Evolutionary conservation across 2,329 filamentous ascomycete species (phyloP), one percentile per base, ranked within the genome.

Genomic region (Aureobasidium sp.): DNA sequence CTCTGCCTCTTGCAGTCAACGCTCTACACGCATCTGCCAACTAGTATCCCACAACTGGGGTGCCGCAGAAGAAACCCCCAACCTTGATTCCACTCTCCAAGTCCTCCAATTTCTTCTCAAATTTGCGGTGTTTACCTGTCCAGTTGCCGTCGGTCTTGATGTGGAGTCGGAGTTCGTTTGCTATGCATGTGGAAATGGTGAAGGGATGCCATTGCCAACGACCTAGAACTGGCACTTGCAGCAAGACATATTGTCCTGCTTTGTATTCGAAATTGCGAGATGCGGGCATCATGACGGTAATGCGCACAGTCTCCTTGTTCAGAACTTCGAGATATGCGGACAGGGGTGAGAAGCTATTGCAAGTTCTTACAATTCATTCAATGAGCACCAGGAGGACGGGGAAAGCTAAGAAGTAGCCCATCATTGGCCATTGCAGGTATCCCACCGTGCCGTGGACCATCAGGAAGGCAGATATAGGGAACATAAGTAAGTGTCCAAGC

Each of bases 151-250:
- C 81, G 3, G 79, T 80, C 67, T 84, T 84, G 73, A 85, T 83
- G 65, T 84, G 82, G 0, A 85, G 68, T 68, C 78, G 78, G 71
- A 85, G 77, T 36, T 77, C 74, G 32, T 79, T 78, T 0, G 77
- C 80, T 16, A 76, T 75, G 64, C 81, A 84, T 2, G 79, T 78
- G 0, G 82, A 84, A 0, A 85, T 79, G 0, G 82, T 84, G 65
- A 85, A 85, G 0, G 81, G 82, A 61, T 85, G 82, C 82, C 82
- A 85, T 65, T 84, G 81, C 62, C 81, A 84, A 53, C 75, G 71
- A 41, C 80, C 82, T 25, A 84, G 69, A 32, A 73, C 64, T 0
- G 81, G 82, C 0, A 84, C 79, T 65, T 84, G 81, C 0, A 84
- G 71, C 50, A 85, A 79, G 15, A 85, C 76, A 62, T 84, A 83